These are phyloP conservation scores for Papiliotrema terrestris DNA, from an alignment of 1,284 basidiomycete species.

Conservation along the genomic window DNA sequence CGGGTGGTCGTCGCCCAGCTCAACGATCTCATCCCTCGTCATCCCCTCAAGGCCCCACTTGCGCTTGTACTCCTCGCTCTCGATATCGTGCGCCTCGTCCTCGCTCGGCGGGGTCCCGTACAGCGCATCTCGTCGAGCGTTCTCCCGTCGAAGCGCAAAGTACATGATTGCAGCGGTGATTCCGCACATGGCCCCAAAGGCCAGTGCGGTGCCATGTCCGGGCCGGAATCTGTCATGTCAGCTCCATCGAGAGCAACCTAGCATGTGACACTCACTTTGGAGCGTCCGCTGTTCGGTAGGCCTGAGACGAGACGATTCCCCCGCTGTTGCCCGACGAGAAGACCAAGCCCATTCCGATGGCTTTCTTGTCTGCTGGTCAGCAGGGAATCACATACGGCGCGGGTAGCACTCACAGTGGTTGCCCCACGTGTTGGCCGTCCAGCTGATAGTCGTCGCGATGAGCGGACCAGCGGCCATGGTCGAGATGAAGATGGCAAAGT, in stretches of 20 bases:
- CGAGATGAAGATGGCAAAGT: constrained; percentile 51
- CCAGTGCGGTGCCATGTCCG: constrained; percentile 48
- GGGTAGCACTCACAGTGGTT: constrained; percentile 33
- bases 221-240: constrained; percentile 29
- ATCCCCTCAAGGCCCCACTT: constrained; percentile 48
- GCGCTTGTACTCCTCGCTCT: constrained; percentile 38
- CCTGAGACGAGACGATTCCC: constrained; percentile 50
- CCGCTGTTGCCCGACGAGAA: constrained; percentile 52
- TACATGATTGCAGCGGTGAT: constrained; percentile 40
- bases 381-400: constrained; percentile 1
- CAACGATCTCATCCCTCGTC: constrained; percentile 48
- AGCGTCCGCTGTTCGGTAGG: constrained; percentile 41
- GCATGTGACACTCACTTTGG: constrained; percentile 15
- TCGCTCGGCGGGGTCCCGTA: constrained; percentile 39
- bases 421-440: constrained; percentile 49
- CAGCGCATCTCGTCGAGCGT: constrained; percentile 40
- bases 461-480: constrained; percentile 47
- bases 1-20: constrained; percentile 50
- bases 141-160: constrained; percentile 42
- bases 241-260: background rate
- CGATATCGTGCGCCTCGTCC: constrained; percentile 63
- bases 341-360: constrained; percentile 51
- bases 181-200: constrained; percentile 41
- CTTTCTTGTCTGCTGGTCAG: constrained; percentile 38
- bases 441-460: constrained; percentile 51